Evolutionary conservation across 306 rosid genomes (phyloP).

Genomic region (Glycine tomentella): DNA sequence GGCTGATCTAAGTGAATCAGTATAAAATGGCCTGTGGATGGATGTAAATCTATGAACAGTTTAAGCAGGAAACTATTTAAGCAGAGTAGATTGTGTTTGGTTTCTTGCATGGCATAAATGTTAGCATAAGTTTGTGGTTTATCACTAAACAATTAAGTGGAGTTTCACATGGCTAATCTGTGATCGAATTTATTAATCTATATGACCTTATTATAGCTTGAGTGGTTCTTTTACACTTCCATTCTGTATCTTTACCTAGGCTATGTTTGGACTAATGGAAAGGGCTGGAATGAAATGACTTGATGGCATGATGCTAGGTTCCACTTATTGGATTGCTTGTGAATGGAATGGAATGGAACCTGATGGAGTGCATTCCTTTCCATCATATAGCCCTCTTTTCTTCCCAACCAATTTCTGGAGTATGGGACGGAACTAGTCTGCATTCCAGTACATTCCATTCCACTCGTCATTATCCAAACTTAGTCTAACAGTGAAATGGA

Average conservation of each 20-base stretch:
- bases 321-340: not conserved
- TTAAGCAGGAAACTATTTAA: conserved; percentile 25
- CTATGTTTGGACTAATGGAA: conserved; percentile 8
- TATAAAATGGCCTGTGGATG: not conserved
- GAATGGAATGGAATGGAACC: not conserved
- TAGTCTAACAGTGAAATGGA: conserved; percentile 10
- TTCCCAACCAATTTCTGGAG: not conserved
- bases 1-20: too few relatives aligned
- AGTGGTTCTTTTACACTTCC: conserved; percentile 17
- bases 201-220: conserved; percentile 20
- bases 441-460: not conserved
- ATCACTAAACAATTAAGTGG: conserved; percentile 32
- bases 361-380: conserved; percentile 24
- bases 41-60: conserved; percentile 25
- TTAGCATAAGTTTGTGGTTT: conserved; percentile 9
- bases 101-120: conserved; percentile 25
- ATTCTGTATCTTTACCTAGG: not conserved
- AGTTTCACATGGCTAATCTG: conserved; percentile 23
- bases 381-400: not conserved
- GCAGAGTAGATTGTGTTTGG: conserved; percentile 23
- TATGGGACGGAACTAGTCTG: not conserved
- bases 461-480: not conserved
- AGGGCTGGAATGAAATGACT: not conserved
- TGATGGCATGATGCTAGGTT: conserved; percentile 14
- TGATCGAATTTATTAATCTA: conserved; percentile 1